Conservation (phyloP, 495 filamentous ascomycete species). For the Apiosordaria backusii region DNA sequence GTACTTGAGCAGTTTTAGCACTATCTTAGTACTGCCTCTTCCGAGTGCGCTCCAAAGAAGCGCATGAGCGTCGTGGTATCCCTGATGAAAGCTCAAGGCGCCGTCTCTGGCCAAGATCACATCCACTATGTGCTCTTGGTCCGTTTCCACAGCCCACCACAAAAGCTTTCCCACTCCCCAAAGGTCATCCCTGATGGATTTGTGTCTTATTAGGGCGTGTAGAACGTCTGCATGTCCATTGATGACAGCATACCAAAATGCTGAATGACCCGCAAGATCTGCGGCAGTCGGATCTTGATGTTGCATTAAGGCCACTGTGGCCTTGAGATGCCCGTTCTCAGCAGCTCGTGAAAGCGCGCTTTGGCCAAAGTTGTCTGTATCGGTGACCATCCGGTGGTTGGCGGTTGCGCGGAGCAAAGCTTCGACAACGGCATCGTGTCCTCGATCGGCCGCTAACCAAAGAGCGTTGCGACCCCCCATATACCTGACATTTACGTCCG, state of each 20-base stretch:
- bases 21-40: background rate
- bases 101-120: background rate
- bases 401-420: too few relatives aligned
- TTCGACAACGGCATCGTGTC: background rate
- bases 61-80: background rate
- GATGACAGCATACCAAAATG: background rate
- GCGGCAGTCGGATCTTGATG: background rate
- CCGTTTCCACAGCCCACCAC: background rate
- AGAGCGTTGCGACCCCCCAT: background rate
- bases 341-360: background rate
- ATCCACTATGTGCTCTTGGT: background rate
- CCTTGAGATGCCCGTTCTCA: background rate
- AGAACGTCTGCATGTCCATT: background rate
- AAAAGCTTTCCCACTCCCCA: background rate
- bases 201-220: background rate
- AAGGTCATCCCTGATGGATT: background rate
- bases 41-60: background rate
- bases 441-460: background rate
- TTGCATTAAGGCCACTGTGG: background rate
- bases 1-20: background rate
- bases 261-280: background rate
- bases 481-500: background rate
- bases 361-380: background rate
- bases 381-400: background rate
- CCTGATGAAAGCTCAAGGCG: background rate